Evolutionary conservation across 1,139 yeast species (phyloP), one percentile per base, ranked within the genome.

Genomic region (Lodderomyces metapsilosis): DNA sequence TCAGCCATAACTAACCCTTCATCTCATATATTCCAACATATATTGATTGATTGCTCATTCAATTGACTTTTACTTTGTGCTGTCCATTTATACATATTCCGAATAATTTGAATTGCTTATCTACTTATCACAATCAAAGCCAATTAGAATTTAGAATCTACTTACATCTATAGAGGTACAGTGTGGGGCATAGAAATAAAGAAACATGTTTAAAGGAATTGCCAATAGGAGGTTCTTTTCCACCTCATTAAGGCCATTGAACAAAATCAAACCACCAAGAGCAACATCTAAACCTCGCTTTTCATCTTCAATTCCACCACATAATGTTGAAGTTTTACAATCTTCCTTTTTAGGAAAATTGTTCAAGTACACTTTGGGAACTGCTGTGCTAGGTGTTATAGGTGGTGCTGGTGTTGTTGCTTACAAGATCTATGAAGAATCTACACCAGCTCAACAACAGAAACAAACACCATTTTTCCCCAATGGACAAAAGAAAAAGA

Each of bases 401-500:
- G 74, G 66, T 35, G 53, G 66, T 11, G 62, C 74, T 38, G 82
- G 76, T 3, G 76, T 75, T 52, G 59, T 84, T 44, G 66, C 76
- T 23, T 80, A 75, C 60, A 73, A 76, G 47, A 74, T 84, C 34
- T 82, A 80, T 60, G 66, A 66, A 37, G 94, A 85, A 63, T 66
- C 78, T 5, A 72, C 74, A 50, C 91, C 91, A 4, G 70, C 71
- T 31, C 64, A 68, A 22, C 91, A 84, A 60, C 47, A 51, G 27
- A 65, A 66, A 45, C 85, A 81, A 59, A 66, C 79, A 9, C 77
- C 82, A n/a, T 63, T 71, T 30, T 79, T 82, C 52, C 73, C 76
- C 40, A 76, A 74, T 53, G 92, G 92, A 31, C 79, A 87, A 45
- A 80, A 84, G 61, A 88, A 87, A 75, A 91, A 91, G 71, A 88